Evolutionary conservation across 768 basidiomycete genomes (phyloP), one percentile per base, ranked within the genome.

Genomic region (Tephrocybe sp.): DNA sequence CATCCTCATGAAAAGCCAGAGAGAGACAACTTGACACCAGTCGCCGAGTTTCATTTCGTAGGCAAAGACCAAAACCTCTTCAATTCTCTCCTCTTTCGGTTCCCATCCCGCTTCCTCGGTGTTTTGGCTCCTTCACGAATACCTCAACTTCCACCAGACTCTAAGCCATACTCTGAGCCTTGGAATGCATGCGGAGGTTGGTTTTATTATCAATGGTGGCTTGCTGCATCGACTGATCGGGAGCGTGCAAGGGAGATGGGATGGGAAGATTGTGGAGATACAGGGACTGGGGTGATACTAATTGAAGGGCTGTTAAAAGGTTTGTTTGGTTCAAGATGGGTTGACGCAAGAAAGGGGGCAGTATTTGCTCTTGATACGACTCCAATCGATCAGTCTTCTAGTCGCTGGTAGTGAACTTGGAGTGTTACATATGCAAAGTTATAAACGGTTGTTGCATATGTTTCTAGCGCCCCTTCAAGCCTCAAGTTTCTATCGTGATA

Each of bases 61-160:
- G 80, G 81, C 8, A 81, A 81, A 58, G 83, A 83, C 62, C 78
- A 83, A 59, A 76, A 76, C 0, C 53, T 84, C 28, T 76, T 83
- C 60, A 83, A 78, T 55, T 63, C 73, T 1, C 60, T 79, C 44
- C 58, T 78, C 50, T 54, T 76, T 25, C 73, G 80, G 36, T 72
- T 73, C 61, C 75, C 81, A 1, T 60, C 67, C 3, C 73, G 74
- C 17, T 66, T 83, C 60, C 59, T 78, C 20, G 69, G 74, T 1
- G 69, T 80, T 40, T 45, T 60, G 42, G 17, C 61, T 52, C 43
- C 64, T 50, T n/a, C 67, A 43, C 57, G 53, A 51, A 39, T 57
- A 43, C n/a, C 46, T 58, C 39, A 53, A 54, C 11, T 44, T 30
- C 39, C n/a, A 50, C 41, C 10, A 44, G 1, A 28, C 40, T 23